Percentiles rank a stretch among this genome's conserved stretches.
Conservation (phyloP, 1,284 basidiomycete species). For the Cryptococcus amylolentus region DNA sequence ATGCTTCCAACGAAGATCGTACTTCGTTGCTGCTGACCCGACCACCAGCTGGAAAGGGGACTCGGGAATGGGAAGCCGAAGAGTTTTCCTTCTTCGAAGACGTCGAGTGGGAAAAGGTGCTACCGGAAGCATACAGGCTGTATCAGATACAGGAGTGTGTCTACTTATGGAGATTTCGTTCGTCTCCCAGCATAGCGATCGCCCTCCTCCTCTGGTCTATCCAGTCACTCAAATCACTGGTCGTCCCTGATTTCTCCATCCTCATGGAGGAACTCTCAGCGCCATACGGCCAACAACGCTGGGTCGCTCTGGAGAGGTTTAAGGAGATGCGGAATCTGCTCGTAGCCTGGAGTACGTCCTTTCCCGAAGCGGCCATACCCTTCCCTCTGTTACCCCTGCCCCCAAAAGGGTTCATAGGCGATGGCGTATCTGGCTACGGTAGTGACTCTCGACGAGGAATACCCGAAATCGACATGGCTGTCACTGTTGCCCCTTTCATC, state of each 20-base stretch:
- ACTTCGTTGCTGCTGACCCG: slow-evolving; percentile 3
- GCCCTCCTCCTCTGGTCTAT: slow-evolving; percentile 22
- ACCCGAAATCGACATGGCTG: slow-evolving; percentile 26
- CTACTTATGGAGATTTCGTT: slow-evolving; percentile 19
- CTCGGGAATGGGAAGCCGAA: slow-evolving; percentile 10
- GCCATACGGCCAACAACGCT: slow-evolving; percentile 4
- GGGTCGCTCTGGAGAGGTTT: slow-evolving; percentile 10
- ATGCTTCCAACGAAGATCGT: slow-evolving; percentile 13
- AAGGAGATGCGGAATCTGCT: slow-evolving; percentile 14
- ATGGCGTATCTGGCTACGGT: slow-evolving; percentile 19
- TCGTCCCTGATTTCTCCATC: slow-evolving; percentile 9
- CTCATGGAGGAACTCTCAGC: slow-evolving; percentile 12
- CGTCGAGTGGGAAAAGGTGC: slow-evolving; percentile 20
- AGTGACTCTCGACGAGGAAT: slow-evolving; percentile 28
- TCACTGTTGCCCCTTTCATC: slow-evolving; percentile 19
- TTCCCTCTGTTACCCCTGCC: slow-evolving; percentile 20
- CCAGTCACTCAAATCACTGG: slow-evolving; percentile 6
- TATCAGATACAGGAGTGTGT: slow-evolving; percentile 33
- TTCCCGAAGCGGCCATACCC: slow-evolving; percentile 16
- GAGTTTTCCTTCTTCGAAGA: slow-evolving; percentile 18
- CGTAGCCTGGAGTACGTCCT: slow-evolving; percentile 21
- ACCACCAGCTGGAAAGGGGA: slow-evolving; percentile 6
- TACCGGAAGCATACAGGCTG: slow-evolving; percentile 24
- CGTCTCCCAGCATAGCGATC: slow-evolving; percentile 9
- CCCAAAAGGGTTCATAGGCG: slow-evolving; percentile 20